Conservation (phyloP, 345 rosid genomes). For the Eucalyptus regnans region DNA sequence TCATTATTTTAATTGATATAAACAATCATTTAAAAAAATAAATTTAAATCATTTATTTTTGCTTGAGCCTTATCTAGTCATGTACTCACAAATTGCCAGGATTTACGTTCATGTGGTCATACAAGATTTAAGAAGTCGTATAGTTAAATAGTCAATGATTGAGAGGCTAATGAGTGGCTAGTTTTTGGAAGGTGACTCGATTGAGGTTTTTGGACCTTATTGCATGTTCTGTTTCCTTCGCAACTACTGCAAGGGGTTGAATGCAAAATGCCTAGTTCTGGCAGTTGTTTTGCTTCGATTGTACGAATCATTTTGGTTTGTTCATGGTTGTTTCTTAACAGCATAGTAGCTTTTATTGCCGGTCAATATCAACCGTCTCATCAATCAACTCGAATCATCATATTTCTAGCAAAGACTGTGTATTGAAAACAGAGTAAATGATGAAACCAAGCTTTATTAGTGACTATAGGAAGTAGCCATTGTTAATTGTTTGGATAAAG, state of each 20-base stretch:
- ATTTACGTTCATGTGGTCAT: neutral
- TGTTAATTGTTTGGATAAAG: neutral
- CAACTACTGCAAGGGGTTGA: neutral
- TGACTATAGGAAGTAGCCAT: neutral
- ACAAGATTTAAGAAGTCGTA: neutral
- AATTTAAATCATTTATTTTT: too few relatives aligned
- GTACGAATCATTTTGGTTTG: neutral
- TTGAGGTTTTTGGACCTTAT: neutral
- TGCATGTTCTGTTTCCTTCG: neutral
- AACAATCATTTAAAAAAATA: too few relatives aligned
- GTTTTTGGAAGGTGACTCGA: neutral
- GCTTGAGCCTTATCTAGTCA: neutral
- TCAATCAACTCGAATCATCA: neutral
- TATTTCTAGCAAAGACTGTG: neutral
- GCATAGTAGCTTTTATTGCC: neutral
- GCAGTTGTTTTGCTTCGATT: neutral
- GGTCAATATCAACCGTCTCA: neutral
- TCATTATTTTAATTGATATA: too few relatives aligned
- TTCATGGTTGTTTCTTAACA: neutral
- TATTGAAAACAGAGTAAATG: neutral
- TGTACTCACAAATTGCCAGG: neutral
- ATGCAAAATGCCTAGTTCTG: neutral
- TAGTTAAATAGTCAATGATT: neutral
- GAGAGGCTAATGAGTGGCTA: neutral
- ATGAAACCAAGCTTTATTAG: neutral